Percentiles rank a stretch among this genome's conserved stretches.
phyloP scores from a whole-genome alignment of 495 filamentous ascomycete species.

The Tuber aestivum region DNA sequence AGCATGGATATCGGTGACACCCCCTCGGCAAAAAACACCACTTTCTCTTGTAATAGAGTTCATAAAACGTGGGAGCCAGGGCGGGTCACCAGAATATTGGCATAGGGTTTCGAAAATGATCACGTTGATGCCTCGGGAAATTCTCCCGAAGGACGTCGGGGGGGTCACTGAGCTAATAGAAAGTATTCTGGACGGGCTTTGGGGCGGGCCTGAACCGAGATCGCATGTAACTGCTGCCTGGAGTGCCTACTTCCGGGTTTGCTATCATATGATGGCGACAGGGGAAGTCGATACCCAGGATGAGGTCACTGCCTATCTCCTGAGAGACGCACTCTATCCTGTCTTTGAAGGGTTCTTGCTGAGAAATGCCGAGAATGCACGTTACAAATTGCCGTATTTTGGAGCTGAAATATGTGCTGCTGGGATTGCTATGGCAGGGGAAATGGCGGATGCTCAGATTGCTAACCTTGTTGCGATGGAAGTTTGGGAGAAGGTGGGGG shows the following conservation, averaged over 20 bases:
- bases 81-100: slow-evolving; percentile 66
- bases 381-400: slow-evolving; percentile 2
- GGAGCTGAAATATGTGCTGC: slow-evolving; percentile 21
- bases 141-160: slow-evolving; percentile 50
- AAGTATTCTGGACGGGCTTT: slow-evolving; percentile 62
- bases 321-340: slow-evolving; percentile 52
- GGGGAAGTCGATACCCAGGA: neutral
- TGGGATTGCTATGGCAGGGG: slow-evolving; percentile 31
- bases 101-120: slow-evolving; percentile 56
- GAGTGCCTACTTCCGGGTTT: slow-evolving; percentile 59
- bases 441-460: slow-evolving; percentile 1
- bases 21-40: slow-evolving; percentile 56
- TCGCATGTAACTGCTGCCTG: slow-evolving; percentile 62
- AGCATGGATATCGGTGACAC: slow-evolving; percentile 61
- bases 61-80: slow-evolving; percentile 77
- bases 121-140: slow-evolving; percentile 51
- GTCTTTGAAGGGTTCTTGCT: slow-evolving; percentile 56
- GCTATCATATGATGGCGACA: slow-evolving; percentile 25
- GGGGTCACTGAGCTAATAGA: slow-evolving; percentile 54
- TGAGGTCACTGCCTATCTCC: slow-evolving; percentile 43
- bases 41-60: slow-evolving; percentile 61
- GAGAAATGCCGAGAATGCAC: neutral
- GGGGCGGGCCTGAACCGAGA: slow-evolving; percentile 64
- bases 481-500: slow-evolving; percentile 20
- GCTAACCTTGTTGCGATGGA: slow-evolving; percentile 15